Evolutionary conservation across 75 land plant species (phyloP), one percentile per base, ranked within the genome.

Genomic region (Cryptomeria japonica): DNA sequence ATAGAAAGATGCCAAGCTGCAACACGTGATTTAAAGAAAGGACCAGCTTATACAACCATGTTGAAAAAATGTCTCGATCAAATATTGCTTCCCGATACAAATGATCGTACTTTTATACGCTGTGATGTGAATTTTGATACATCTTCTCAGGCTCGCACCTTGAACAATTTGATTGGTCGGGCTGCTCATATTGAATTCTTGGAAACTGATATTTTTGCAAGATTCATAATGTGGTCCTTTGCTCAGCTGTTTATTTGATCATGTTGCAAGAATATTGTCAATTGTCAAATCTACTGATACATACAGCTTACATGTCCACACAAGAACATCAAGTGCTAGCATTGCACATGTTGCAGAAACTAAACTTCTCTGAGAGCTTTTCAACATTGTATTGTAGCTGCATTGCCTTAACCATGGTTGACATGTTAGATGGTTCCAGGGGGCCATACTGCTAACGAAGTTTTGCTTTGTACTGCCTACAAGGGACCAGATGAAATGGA

Each of bases 121-220:
- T 95, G 97, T 87, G 97, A 96, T 86, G 96, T 96, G 42, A 96
- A 94, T 87, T 96, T 96, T 85, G 94, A 95, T 28, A 91, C 89
- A 22, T 91, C 96, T n/a, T 10, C 91, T 3, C 95, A 95, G 51
- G 93, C 93, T 9, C 89, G 92, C 56, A 95, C 88, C 84, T 86
- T 96, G 87, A 96, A 96, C 84, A 92, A 93, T 80, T 36, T 96
- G 32, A 96, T 96, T 86, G 97, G 97, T n/a, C 93, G 97, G 31
- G 95, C 97, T 75, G 97, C 97, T 76, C 97, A 96, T 88, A 96
- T 96, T 19, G 97, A 96, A 91, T 96, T 96, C 84, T 89, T 96
- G 31, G 97, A 96, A 87, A 90, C 93, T 28, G 96, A 96, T 85
- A 86, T 90, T 47, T 96, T 94, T 94, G 93, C 94, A 41, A 91